These are phyloP conservation scores for Lactarius psammicola DNA, from an alignment of 768 basidiomycete genomes.

Conservation along the genomic window DNA sequence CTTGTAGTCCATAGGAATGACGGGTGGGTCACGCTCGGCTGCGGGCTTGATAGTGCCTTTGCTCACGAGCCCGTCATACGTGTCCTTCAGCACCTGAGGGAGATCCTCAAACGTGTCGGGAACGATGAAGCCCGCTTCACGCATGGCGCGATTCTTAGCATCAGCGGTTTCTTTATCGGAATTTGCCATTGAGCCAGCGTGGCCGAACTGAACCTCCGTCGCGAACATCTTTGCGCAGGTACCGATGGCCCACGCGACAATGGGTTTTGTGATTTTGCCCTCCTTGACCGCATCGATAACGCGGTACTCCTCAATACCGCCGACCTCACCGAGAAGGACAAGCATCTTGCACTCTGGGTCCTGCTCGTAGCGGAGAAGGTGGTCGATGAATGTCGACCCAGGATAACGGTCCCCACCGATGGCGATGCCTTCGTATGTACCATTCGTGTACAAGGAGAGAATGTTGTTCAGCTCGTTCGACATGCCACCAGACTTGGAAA, in stretches of 20 bases:
- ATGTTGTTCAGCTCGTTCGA: conserved; percentile 99
- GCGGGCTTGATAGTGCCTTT: conserved; percentile 65
- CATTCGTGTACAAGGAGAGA: conserved; percentile 92
- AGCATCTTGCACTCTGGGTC: conserved; percentile 99
- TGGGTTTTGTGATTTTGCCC: conserved; percentile 94
- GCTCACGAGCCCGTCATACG: conserved; percentile 79
- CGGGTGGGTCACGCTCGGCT: conserved; percentile 84
- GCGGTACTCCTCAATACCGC: conserved; percentile 98
- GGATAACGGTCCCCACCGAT: conserved; percentile 99
- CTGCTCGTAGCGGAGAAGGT: conserved; percentile 93
- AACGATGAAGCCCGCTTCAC: conserved; percentile 91
- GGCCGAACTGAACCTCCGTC: conserved; percentile 99
- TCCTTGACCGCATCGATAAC: conserved; percentile 96
- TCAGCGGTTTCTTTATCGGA: conserved; percentile 97
- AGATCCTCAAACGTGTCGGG: conserved; percentile 98
- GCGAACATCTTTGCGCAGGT: conserved; percentile 99
- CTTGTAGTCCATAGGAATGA: conserved; percentile 99
- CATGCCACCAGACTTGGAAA: conserved; percentile 99
- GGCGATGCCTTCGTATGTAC: conserved; percentile 99
- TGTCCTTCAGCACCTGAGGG: conserved; percentile 76
- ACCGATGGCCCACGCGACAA: conserved; percentile 99
- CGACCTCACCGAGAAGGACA: conserved; percentile 96
- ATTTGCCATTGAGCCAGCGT: conserved; percentile 98
- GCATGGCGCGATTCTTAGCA: conserved; percentile 96
- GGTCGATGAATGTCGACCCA: conserved; percentile 98